Evolutionary conservation across 1,139 yeast species (phyloP).

Genomic region (Hyphopichia fennica): DNA sequence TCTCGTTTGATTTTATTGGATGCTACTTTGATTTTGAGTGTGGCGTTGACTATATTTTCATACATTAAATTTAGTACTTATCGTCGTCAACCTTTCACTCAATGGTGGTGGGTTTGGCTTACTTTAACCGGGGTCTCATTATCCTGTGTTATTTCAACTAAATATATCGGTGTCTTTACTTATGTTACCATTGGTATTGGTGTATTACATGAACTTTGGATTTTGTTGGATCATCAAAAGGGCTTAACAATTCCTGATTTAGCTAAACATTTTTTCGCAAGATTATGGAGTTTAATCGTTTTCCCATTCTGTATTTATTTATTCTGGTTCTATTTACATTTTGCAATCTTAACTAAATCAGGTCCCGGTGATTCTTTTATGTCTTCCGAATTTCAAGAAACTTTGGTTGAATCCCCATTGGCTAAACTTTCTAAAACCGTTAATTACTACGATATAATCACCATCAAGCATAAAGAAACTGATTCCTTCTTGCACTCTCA

Average conservation of each 20-base stretch:
- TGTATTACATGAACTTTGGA: slow-evolving; percentile 85
- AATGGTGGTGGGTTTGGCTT: slow-evolving; percentile 88
- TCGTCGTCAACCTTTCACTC: slow-evolving; percentile 65
- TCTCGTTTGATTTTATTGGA: slow-evolving; percentile 88
- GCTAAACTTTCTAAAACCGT: slow-evolving; percentile 71
- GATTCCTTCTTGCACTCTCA: slow-evolving; percentile 83
- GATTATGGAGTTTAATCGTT: slow-evolving; percentile 70
- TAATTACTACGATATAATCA: slow-evolving; percentile 72
- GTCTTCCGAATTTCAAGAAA: slow-evolving; percentile 92
- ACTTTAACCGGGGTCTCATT: slow-evolving; percentile 77
- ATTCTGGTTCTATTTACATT: slow-evolving; percentile 94
- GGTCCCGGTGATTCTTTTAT: slow-evolving; percentile 97
- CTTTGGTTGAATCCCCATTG: slow-evolving; percentile 78
- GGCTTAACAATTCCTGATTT: slow-evolving; percentile 66
- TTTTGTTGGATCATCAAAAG: slow-evolving; percentile 66
- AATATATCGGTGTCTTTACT: slow-evolving; percentile 93
- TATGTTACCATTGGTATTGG: slow-evolving; percentile 85
- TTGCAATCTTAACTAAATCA: slow-evolving; percentile 72
- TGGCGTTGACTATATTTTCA: slow-evolving; percentile 74
- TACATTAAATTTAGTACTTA: slow-evolving; percentile 79
- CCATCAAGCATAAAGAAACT: slow-evolving; percentile 77
- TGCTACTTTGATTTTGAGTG: slow-evolving; percentile 80
- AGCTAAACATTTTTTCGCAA: slow-evolving; percentile 70
- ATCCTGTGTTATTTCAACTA: slow-evolving; percentile 89
- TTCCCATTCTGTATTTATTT: slow-evolving; percentile 82